Evolutionary conservation across 108 stramenopile genomes (phyloP).

Genomic region (Pseudonitzschia multiseries): DNA sequence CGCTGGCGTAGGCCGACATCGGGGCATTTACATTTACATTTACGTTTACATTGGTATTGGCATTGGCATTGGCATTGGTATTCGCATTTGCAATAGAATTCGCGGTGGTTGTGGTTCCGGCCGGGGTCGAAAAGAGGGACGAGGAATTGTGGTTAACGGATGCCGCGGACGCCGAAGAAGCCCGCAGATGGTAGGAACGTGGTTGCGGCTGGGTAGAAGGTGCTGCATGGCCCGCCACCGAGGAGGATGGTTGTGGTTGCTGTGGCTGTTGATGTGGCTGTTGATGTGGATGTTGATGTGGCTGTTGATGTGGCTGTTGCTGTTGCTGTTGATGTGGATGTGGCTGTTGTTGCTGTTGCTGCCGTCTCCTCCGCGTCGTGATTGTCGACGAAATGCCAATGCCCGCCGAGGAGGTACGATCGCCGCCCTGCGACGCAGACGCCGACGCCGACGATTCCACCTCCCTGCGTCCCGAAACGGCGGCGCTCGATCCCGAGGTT

Average conservation of each 20-base stretch:
- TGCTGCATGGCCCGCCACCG: not conserved
- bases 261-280: not conserved
- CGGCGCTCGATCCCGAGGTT: not conserved
- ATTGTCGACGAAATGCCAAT: not conserved
- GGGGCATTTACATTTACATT: not conserved
- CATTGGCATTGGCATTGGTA: too few species aligned
- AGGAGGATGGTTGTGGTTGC: not conserved
- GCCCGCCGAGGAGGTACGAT: not conserved
- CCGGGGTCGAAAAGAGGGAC: conserved; percentile 1
- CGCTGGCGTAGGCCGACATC: not conserved
- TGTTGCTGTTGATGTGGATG: not conserved
- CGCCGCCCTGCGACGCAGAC: not conserved
- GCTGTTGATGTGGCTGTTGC: not conserved
- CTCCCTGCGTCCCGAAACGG: not conserved
- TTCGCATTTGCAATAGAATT: too few species aligned
- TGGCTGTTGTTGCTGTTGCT: not conserved
- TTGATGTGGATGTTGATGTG: not conserved
- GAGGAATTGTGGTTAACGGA: not conserved
- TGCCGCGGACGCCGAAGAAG: not conserved
- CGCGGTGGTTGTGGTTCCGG: not conserved
- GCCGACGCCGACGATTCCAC: not conserved
- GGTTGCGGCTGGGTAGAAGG: too few species aligned
- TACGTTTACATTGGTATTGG: too few species aligned
- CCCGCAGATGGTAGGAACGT: not conserved
- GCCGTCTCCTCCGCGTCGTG: conserved; percentile 1